A percentile compares a stretch with the other conserved stretches of the same genome.
phyloP scores from a whole-genome alignment of 495 filamentous ascomycete genomes.

The Lineolata rhizophorae region DNA sequence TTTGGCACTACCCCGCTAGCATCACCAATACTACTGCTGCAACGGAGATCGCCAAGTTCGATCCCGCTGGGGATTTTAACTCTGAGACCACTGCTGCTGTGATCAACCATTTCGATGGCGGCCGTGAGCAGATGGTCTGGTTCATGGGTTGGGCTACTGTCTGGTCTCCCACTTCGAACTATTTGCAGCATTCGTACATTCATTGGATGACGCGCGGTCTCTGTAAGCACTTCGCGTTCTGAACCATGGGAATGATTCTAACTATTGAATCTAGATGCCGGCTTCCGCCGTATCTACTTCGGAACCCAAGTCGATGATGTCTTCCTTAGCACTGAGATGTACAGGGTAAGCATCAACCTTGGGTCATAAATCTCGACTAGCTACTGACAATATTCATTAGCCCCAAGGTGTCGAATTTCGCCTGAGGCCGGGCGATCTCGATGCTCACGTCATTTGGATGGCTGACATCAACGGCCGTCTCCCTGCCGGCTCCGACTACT shows the following conservation, averaged over 20 bases:
- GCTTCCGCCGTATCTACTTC: constrained; percentile 31
- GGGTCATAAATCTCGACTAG: constrained; percentile 25
- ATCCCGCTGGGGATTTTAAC: constrained; percentile 12
- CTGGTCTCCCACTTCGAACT: constrained; percentile 33
- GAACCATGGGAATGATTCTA: too few relatives aligned
- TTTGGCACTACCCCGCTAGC: constrained; percentile 35
- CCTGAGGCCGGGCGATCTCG: not conserved
- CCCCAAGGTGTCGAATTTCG: constrained; percentile 22
- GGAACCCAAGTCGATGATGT: constrained; percentile 46
- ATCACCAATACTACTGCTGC: constrained; percentile 31
- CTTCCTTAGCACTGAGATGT: constrained; percentile 33
- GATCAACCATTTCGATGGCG: constrained; percentile 34
- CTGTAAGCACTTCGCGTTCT: too few relatives aligned
- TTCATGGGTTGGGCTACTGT: constrained; percentile 31
- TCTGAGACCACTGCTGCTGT: constrained; percentile 28
- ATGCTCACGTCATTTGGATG: not conserved
- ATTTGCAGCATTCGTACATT: constrained; percentile 41
- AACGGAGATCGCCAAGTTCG: constrained; percentile 30
- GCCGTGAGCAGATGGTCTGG: constrained; percentile 37
- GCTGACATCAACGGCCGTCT: not conserved
- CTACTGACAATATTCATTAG: constrained; percentile 25
- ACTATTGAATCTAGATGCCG: constrained; percentile 20
- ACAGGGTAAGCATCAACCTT: constrained; percentile 20
- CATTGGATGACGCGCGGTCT: constrained; percentile 36
- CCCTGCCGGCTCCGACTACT: not conserved